phyloP scores from a whole-genome alignment of 1,284 basidiomycete species.

The Kwoniella shivajii region DNA sequence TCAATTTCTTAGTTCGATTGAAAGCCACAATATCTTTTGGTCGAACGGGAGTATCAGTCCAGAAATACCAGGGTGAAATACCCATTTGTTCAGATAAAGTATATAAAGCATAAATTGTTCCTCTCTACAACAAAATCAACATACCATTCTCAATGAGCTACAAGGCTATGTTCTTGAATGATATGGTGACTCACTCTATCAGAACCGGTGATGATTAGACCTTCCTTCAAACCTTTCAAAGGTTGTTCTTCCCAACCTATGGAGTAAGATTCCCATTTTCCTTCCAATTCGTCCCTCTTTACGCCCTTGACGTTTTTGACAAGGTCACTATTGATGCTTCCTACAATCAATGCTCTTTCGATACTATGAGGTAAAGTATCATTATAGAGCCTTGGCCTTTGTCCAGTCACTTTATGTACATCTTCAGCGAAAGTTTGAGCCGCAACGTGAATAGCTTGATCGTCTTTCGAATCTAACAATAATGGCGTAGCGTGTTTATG shows the following conservation, averaged over 20 bases:
- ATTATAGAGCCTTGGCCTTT: slow-evolving; percentile 54
- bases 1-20: slow-evolving; percentile 58
- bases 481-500: slow-evolving; percentile 21
- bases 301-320: slow-evolving; percentile 19
- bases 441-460: slow-evolving; percentile 61
- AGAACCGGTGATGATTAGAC: slow-evolving; percentile 67
- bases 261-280: slow-evolving; percentile 67
- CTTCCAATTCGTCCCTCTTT: slow-evolving; percentile 59
- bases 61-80: slow-evolving; percentile 48
- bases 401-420: slow-evolving; percentile 64
- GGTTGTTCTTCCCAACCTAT: slow-evolving; percentile 62
- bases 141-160: neutral
- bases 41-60: slow-evolving; percentile 68
- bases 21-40: slow-evolving; percentile 61
- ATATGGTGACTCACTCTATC: slow-evolving; percentile 58
- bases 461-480: slow-evolving; percentile 31
- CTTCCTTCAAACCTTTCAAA: slow-evolving; percentile 62
- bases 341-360: slow-evolving; percentile 63
- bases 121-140: slow-evolving; percentile 25
- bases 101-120: slow-evolving; percentile 67
- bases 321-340: slow-evolving; percentile 64
- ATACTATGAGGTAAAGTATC: slow-evolving; percentile 30
- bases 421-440: slow-evolving; percentile 65
- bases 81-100: slow-evolving; percentile 73
- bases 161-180: too few relatives aligned